Base-by-base conservation (phyloP, 768 basidiomycete species). In the Thelephora ganbajun region DNA sequence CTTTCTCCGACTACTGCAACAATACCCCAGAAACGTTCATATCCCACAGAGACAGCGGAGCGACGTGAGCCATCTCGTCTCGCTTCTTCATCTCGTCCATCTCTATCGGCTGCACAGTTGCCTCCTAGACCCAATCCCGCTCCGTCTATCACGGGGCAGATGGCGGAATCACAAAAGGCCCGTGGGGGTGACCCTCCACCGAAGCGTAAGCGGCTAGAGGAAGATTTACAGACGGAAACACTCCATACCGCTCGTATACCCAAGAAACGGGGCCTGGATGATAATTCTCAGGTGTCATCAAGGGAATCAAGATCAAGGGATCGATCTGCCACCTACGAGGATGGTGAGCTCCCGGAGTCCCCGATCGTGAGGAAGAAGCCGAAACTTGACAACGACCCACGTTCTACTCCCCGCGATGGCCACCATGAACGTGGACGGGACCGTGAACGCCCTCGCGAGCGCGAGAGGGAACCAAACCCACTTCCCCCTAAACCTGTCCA, bases 341-440 rank as follows among this genome's bases (percentile, higher is more conserved):
- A 48, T 12, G 13, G 42, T 20, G 39, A 49, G 46, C 48, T 16
- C 39, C n/a, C 51, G 13, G 56, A 53, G 30, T 16, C 47, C 6
- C 33, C 43, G 7, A 44, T 57, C 33, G 36, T 54, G 3, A 51
- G 56, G 13, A 77, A 77, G 56, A 67, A 66, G 50, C 68, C 69
- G 43, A 76, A 64, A 57, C 63, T 63, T 20, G 72, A 70, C 16
- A 63, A 63, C 3, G 52, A 59, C 26, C 50, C 33, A 50, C 52
- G n/a, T 44, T 55, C 23, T 30, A 30, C 26, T 9, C 26, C 26
- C 26, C 26, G 26, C 26, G 26, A 30, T 9, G 26, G 26, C 26
- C 9, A 30, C 26, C 26, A 9, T 9, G 26, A 30, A 9, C 26
- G 26, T 30, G 26, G 9, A 30, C 26, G n/a, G 50, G 47, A 43